Evolutionary conservation across 1,284 basidiomycete species (phyloP).

Genomic region (Stygiomarasmius scandens): DNA sequence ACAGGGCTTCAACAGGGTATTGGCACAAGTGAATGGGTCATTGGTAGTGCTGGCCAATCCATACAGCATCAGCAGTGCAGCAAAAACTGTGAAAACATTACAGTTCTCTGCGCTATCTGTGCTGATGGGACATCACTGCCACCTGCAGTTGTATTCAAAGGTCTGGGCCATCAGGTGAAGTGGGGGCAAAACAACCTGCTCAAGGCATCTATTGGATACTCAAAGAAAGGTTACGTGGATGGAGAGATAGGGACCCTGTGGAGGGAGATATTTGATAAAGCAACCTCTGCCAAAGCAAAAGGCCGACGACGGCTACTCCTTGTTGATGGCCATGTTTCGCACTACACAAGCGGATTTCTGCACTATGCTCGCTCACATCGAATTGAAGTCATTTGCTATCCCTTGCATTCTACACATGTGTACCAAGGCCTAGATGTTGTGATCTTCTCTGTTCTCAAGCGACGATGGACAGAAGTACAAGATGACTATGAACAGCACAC

Average conservation of each 20-base stretch:
- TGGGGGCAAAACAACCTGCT: slow-evolving; percentile 33
- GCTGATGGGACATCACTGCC: slow-evolving; percentile 27
- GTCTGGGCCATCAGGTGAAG: slow-evolving; percentile 23
- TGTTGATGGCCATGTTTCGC: slow-evolving; percentile 41
- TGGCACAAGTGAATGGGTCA: slow-evolving; percentile 16
- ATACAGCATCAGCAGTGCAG: slow-evolving; percentile 27
- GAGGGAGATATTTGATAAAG: slow-evolving; percentile 34
- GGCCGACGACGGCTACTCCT: slow-evolving; percentile 29
- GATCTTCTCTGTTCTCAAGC: slow-evolving; percentile 29
- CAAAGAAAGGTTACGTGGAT: slow-evolving; percentile 41
- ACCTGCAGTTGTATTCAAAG: slow-evolving; percentile 31
- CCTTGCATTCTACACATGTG: slow-evolving; percentile 32
- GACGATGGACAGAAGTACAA: slow-evolving; percentile 13
- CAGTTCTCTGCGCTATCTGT: slow-evolving; percentile 32
- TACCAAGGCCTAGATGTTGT: slow-evolving; percentile 37
- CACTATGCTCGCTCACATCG: slow-evolving; percentile 26
- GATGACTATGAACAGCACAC: neutral
- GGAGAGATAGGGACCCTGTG: slow-evolving; percentile 37
- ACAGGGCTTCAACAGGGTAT: slow-evolving; percentile 23
- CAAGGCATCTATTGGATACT: slow-evolving; percentile 22
- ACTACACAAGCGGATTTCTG: slow-evolving; percentile 35
- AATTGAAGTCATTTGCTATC: slow-evolving; percentile 36
- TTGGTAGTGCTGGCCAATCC: slow-evolving; percentile 16
- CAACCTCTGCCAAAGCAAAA: slow-evolving; percentile 31
- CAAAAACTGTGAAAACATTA: slow-evolving; percentile 29